These are phyloP conservation scores for Paramecium tetraurelia DNA, from an alignment of 73 alveolate genomes.

Conservation along the genomic window DNA sequence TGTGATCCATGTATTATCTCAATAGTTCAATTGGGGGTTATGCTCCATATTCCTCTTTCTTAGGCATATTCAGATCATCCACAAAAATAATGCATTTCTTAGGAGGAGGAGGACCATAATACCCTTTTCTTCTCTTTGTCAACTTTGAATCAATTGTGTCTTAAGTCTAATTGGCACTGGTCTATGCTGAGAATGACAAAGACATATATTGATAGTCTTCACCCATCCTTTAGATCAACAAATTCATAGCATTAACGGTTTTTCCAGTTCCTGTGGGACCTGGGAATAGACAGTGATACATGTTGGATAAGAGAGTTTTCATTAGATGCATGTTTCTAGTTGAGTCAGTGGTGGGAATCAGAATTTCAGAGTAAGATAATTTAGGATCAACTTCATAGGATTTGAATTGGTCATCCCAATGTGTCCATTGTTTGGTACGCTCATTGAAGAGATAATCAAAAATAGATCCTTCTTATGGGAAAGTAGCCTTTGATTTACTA, in stretches of 20 bases:
- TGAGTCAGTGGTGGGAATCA: constrained; percentile 98
- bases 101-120: constrained; percentile 93
- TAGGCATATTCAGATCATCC: constrained; percentile 97
- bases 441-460: constrained; percentile 77
- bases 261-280: constrained; percentile 99
- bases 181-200: constrained; percentile 98
- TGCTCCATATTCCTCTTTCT: constrained; percentile 93
- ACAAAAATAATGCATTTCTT: constrained; percentile 82
- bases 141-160: constrained; percentile 61
- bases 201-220: constrained; percentile 81
- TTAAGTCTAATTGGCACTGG: constrained; percentile 94
- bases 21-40: constrained; percentile 96
- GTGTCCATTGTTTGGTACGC: constrained; percentile 64
- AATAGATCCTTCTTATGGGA: constrained; percentile 69
- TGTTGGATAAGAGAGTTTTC: constrained; percentile 80
- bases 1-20: constrained; percentile 90
- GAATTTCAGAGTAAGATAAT: constrained; percentile 85
- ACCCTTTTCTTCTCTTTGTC: constrained; percentile 87
- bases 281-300: constrained; percentile 91
- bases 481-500: constrained; percentile 45
- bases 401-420: constrained; percentile 77
- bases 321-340: constrained; percentile 92
- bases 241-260: constrained; percentile 72
- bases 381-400: constrained; percentile 54
- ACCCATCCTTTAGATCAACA: constrained; percentile 76